Evolutionary conservation across 495 filamentous ascomycete species (phyloP).

Genomic region (Cryomyces minteri): DNA sequence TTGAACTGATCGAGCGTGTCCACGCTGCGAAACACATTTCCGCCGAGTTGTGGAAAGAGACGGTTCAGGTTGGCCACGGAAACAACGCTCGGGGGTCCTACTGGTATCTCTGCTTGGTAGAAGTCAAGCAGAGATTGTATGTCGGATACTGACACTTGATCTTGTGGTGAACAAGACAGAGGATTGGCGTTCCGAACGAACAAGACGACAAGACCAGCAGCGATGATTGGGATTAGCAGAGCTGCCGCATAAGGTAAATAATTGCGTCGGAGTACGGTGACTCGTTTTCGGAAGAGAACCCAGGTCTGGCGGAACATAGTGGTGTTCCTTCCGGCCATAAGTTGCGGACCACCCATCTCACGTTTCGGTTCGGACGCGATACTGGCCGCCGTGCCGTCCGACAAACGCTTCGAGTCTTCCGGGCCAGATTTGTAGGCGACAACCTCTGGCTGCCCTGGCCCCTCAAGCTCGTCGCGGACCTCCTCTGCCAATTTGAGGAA

Average conservation of each 20-base stretch:
- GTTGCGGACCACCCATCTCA: conserved; percentile 18
- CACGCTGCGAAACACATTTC: conserved; percentile 32
- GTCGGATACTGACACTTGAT: conserved; percentile 20
- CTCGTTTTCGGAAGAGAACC: conserved; percentile 60
- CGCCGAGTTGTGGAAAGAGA: conserved; percentile 1
- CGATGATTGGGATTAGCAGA: conserved; percentile 54
- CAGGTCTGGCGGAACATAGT: conserved; percentile 43
- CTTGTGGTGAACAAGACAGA: conserved; percentile 37
- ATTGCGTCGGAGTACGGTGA: conserved; percentile 57
- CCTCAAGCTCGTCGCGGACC: conserved; percentile 12
- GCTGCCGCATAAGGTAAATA: conserved; percentile 55
- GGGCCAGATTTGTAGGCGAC: neutral
- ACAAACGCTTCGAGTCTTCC: neutral
- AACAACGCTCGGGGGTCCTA: conserved; percentile 40
- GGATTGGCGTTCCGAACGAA: conserved; percentile 40
- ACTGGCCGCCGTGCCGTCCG: neutral
- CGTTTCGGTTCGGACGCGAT: conserved; percentile 7
- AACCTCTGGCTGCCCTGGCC: conserved; percentile 1
- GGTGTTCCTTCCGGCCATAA: conserved; percentile 49
- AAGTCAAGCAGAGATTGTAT: conserved; percentile 17
- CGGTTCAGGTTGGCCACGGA: conserved; percentile 16
- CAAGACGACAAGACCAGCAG: conserved; percentile 54
- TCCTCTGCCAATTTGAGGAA: conserved; percentile 73
- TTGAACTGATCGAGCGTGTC: conserved; percentile 49
- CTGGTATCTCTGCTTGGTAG: conserved; percentile 27